These are phyloP conservation scores for Camelina laxa DNA, from an alignment of 345 rosid genomes.

Conservation along the genomic window DNA sequence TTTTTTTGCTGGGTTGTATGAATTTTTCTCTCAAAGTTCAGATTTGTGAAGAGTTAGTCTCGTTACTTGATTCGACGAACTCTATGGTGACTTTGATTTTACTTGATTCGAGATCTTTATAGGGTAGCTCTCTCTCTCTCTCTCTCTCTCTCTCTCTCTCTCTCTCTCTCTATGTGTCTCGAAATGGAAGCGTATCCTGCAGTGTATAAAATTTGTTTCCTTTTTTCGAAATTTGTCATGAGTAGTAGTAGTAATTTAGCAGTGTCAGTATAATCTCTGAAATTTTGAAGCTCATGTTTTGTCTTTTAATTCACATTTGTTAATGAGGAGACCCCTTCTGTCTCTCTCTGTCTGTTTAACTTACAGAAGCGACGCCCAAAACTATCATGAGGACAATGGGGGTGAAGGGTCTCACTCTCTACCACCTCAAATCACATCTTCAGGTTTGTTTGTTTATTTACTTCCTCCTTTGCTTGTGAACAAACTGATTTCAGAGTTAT, in stretches of 20 bases:
- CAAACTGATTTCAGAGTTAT: not conserved
- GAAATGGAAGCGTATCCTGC: not conserved
- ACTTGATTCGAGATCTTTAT: not conserved
- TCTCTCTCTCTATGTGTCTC: not conserved
- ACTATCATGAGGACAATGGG: constrained; percentile 94
- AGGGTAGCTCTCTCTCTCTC: not conserved
- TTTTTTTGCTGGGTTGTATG: not conserved
- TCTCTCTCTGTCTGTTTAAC: not conserved
- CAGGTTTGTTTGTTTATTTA: constrained; percentile 55
- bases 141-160: not conserved
- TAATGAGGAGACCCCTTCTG: constrained; percentile 7
- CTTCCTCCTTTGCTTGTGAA: not conserved
- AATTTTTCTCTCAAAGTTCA: constrained; percentile 2
- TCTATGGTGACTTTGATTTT: not conserved
- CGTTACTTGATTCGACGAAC: constrained; percentile 1
- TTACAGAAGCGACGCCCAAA: constrained; percentile 93
- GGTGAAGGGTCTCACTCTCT: constrained; percentile 91
- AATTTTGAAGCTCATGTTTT: not conserved
- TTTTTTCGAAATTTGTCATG: constrained; percentile 1
- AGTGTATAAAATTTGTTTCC: constrained; percentile 13
- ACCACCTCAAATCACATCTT: constrained; percentile 92
- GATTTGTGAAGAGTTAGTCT: not conserved
- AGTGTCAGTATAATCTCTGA: constrained; percentile 25
- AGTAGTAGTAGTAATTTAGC: not conserved
- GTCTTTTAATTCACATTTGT: not conserved